A percentile compares a stretch with the other conserved stretches of the same genome.
These are phyloP conservation scores for Fusarium sp. DNA, from an alignment of 2,329 filamentous ascomycete genomes.

Conservation along the genomic window DNA sequence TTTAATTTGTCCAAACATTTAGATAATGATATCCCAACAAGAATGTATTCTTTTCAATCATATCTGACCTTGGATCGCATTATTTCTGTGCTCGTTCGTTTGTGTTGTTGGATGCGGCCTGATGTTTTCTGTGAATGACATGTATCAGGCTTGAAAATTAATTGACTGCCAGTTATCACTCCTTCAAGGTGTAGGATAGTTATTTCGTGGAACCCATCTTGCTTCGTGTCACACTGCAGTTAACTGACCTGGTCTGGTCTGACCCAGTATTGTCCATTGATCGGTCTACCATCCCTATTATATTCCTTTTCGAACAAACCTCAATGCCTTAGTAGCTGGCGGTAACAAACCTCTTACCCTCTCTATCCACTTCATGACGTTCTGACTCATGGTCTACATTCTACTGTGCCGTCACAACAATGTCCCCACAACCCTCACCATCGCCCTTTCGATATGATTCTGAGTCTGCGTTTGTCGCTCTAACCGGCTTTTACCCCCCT, in stretches of 20 bases:
- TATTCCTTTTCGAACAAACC: background rate
- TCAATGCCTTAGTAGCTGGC: background rate
- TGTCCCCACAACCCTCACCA: too few relatives aligned
- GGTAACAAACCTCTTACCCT: background rate
- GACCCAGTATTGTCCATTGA: background rate
- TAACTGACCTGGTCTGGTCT: too few relatives aligned
- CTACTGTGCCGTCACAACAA: background rate
- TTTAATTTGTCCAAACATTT: background rate
- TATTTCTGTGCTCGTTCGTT: background rate
- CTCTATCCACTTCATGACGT: background rate
- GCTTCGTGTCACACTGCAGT: background rate
- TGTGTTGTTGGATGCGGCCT: too few relatives aligned
- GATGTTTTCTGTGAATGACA: background rate
- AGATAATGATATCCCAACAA: background rate
- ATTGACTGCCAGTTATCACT: background rate
- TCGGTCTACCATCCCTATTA: background rate
- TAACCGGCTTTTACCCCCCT: background rate
- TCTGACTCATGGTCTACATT: background rate
- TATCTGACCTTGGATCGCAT: background rate
- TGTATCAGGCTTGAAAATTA: background rate
- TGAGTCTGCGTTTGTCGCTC: background rate
- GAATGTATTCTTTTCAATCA: background rate
- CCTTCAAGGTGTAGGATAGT: background rate
- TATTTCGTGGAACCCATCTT: background rate
- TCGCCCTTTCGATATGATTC: background rate